Base-by-base conservation (phyloP, 164 flowering plant species). In the Protea cynaroides region DNA sequence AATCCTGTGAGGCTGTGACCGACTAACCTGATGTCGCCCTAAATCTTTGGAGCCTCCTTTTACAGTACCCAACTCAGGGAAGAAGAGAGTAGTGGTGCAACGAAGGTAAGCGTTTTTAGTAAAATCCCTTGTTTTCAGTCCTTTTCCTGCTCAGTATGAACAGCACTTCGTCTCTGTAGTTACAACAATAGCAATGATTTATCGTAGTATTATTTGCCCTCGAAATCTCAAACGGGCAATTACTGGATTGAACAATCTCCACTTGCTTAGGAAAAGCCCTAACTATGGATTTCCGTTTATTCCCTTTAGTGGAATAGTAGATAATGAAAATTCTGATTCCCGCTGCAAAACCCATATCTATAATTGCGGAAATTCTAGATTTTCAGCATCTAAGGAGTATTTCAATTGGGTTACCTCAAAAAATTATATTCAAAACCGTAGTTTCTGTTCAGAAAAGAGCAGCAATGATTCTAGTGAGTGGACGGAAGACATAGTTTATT, bases 401-500 rank as follows among this genome's bases (percentile, higher is more conserved):
- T 9, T 34, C 22, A 25, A 11, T 44, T 37, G 38, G 49, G 14
- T 59, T 38, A 38, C 25, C 17, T 3, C 11, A 0, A 36, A 60
- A 1, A 9, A 21, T 62, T 34, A 23, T 44, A 19, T 25, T 36
- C n/a, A 44, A 70, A 61, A 56, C 24, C 60, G 19, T 62, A 36
- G n/a, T 68, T 66, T 63, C 66, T 85, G 84, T 70, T 63, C 85
- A 49, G 86, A 69, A 44, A 74, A 73, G 51, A 62, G 17, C 6
- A 50, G 37, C 50, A 66, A 43, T 19, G 70, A 52, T 38, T 22
- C 75, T 10, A 65, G 65, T 19, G 87, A 85, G 68, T 92, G 91
- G 92, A 86, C 94, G 38, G 96, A 84, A 58, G 96, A 94, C 4
- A 75, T 94, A 11, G 87, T 81, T 68, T 94, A 94, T 68, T 72